Base-by-base conservation (phyloP, 352 stramenopile genomes). In the Pythium diclinum region DNA sequence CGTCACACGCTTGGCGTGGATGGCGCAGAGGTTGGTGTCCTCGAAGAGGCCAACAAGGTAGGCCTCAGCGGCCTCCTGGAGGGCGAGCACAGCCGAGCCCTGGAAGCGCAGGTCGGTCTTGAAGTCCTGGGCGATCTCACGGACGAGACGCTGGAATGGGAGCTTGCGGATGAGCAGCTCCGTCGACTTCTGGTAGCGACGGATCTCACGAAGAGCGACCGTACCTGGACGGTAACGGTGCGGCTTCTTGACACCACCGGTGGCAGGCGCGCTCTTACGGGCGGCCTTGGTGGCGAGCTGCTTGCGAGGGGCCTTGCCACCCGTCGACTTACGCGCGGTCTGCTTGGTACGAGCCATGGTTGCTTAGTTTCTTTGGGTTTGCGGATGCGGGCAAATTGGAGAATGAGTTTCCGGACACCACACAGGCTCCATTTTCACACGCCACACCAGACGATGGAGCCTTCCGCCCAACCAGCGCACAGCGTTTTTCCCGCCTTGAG, bases 121-220 rank as follows among this genome's bases (percentile, higher is more conserved):
- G 75, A 89, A 90, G 67, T 93, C 83, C 65, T 91, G 82, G n/a
- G 82, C 80, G 68, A 93, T 92, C 64, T 98, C 92, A 49, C 92
- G 83, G 34, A 98, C 96, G n/a, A 99, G 81, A 56, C 97, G 82
- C 61, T 97, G 93, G 81, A 99, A 99, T 30, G 96, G 97, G 21
- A 99, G 83, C 77, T 97, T 96, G 56, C 97, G 92, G 63, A 99
- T 84, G 48, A 99, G 73, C 21, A 99, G 83, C 67, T 99, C 95
- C 10, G 97, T 99, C 56, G 82, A 97, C 61, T 89, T 90, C 85
- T 99, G 97, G 81, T 98, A 99, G 48, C 85, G 77, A 68, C 97
- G 85, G 72, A 99, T 99, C 76, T 99, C 97, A 79, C 89, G 86
- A 19, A 99, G 78, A n/a, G 95, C 95, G 32, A 83, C 71, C 78